phyloP scores from a whole-genome alignment of 1,139 yeast genomes.

The Candida tropicalis region DNA sequence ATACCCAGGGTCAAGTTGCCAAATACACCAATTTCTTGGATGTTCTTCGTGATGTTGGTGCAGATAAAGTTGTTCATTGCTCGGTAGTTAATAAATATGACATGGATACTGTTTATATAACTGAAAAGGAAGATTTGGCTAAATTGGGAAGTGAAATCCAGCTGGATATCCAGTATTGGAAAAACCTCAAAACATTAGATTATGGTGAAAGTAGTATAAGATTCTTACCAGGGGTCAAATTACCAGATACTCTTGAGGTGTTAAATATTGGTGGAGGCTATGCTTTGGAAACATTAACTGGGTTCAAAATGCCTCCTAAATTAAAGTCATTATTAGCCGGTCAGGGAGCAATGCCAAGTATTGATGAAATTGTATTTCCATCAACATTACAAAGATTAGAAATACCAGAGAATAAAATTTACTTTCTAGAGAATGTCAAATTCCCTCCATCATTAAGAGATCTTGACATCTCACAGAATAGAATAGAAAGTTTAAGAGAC shows the following conservation, averaged over 20 bases:
- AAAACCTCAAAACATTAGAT: conserved; percentile 36
- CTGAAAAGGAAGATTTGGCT: conserved; percentile 37
- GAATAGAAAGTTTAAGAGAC: conserved; percentile 43
- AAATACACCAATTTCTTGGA: conserved; percentile 31
- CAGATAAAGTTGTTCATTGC: conserved; percentile 38
- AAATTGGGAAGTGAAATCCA: conserved; percentile 43
- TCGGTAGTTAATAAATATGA: conserved; percentile 45
- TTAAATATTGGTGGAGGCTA: conserved; percentile 47
- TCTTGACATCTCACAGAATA: conserved; percentile 43
- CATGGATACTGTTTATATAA: conserved; percentile 35
- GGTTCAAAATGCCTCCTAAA: conserved; percentile 44
- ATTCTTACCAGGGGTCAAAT: conserved; percentile 42
- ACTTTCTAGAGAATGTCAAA: conserved; percentile 44
- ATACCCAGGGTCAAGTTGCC: conserved; percentile 26
- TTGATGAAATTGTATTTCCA: conserved; percentile 43
- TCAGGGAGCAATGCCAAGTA: conserved; percentile 37
- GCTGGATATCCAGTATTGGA: conserved; percentile 41
- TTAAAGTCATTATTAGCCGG: conserved; percentile 35
- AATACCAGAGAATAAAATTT: conserved; percentile 41
- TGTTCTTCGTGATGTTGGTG: conserved; percentile 25
- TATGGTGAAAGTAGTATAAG: conserved; percentile 43
- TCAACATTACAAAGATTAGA: conserved; percentile 34
- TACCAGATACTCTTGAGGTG: conserved; percentile 41
- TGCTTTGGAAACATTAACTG: conserved; percentile 43
- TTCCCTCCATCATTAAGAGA: conserved; percentile 35